These are phyloP conservation scores for Mortierella sp. DNA, from an alignment of 371 early-diverging fungal species.

Conservation along the genomic window DNA sequence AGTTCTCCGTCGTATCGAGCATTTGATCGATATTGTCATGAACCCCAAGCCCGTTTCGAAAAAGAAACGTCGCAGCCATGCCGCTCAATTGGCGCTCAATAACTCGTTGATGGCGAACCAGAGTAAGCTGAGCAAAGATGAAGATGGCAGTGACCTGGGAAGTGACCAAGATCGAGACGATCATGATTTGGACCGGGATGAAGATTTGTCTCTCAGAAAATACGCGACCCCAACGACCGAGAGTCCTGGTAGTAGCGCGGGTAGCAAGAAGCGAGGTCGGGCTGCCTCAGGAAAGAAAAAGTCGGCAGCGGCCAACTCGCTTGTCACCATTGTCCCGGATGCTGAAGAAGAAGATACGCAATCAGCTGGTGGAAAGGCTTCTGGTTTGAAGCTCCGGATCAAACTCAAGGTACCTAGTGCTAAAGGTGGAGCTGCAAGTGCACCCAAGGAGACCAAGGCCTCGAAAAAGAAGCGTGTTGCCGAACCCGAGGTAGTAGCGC, in stretches of 20 bases:
- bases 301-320: constrained; percentile 3
- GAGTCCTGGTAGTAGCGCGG: too few relatives aligned
- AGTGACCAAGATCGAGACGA: constrained; percentile 3
- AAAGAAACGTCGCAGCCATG: constrained; percentile 38
- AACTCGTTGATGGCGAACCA: constrained; percentile 19
- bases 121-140: background rate
- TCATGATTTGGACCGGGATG: background rate
- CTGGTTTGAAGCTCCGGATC: constrained; percentile 36
- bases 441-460: constrained; percentile 15
- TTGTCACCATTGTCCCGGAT: constrained; percentile 7
- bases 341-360: background rate
- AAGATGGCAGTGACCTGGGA: constrained; percentile 1
- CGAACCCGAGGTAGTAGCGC: background rate
- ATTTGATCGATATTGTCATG: constrained; percentile 67
- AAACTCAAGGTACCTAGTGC: constrained; percentile 35
- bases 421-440: background rate
- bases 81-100: constrained; percentile 23
- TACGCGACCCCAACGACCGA: too few relatives aligned
- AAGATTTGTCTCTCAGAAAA: background rate
- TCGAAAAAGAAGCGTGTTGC: constrained; percentile 2
- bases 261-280: constrained; percentile 2
- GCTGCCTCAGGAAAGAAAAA: background rate
- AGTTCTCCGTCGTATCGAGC: constrained; percentile 67
- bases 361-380: constrained; percentile 6
- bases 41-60: constrained; percentile 63